These are phyloP conservation scores for Stagonosporopsis vannaccii DNA, from an alignment of 2,329 filamentous ascomycete genomes.

Conservation along the genomic window DNA sequence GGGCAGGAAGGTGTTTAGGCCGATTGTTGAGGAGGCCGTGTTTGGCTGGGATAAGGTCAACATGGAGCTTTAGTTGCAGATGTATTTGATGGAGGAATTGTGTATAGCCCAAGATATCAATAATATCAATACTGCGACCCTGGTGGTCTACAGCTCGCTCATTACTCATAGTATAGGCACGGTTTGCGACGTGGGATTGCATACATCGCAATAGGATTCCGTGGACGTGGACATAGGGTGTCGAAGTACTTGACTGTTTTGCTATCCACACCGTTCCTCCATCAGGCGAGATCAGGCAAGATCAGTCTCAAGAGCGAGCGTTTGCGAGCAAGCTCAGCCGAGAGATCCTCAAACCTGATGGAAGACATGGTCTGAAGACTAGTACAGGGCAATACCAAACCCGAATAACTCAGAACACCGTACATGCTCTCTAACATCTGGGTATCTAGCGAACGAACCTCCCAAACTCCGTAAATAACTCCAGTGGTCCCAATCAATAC, in stretches of 20 bases:
- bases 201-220: no score
- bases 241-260: neutral
- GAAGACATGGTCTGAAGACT: slow-evolving; percentile 2
- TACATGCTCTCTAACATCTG: slow-evolving; percentile 1
- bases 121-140: neutral
- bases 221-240: neutral
- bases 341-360: slow-evolving; percentile 7
- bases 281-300: slow-evolving; percentile 10
- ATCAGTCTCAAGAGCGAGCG: slow-evolving; percentile 12
- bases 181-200: no score
- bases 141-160: neutral
- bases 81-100: neutral
- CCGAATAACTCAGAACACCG: slow-evolving; percentile 18
- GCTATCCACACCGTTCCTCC: neutral
- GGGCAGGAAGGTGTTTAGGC: slow-evolving; percentile 55
- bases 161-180: no score
- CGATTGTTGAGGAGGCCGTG: slow-evolving; percentile 57
- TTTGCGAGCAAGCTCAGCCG: slow-evolving; percentile 8
- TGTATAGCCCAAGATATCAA: neutral
- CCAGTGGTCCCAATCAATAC: slow-evolving; percentile 19
- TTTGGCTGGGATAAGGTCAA: slow-evolving; percentile 47
- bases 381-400: neutral
- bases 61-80: slow-evolving; percentile 4
- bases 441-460: slow-evolving; percentile 14
- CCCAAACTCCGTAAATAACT: slow-evolving; percentile 22